Percentiles rank a stretch among this genome's conserved stretches.
phyloP scores from a whole-genome alignment of 1,139 yeast genomes.

The Meyerozyma carpophila region DNA sequence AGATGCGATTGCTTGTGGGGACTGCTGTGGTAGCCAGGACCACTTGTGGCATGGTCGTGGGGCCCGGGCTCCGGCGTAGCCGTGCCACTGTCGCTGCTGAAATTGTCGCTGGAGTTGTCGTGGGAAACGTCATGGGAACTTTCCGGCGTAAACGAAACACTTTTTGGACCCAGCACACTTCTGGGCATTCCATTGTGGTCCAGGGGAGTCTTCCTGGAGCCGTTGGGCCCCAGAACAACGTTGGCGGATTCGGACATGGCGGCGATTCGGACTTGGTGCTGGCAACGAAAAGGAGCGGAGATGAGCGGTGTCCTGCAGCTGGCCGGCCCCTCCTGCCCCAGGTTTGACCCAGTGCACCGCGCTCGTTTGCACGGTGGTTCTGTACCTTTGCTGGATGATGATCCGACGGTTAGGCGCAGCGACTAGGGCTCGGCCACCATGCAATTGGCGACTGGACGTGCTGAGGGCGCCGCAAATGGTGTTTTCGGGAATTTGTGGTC shows the following conservation, averaged over 20 bases:
- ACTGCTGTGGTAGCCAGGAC: constrained; percentile 2
- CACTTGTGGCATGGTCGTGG: not conserved
- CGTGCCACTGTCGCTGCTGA: constrained; percentile 9
- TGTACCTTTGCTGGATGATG: not conserved
- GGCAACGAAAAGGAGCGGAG: constrained; percentile 1
- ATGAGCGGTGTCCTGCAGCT: constrained; percentile 1
- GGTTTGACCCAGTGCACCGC: not conserved
- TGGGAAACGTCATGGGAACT: constrained; percentile 4
- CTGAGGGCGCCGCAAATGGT: not conserved
- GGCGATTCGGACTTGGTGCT: not conserved
- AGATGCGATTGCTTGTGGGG: constrained; percentile 7
- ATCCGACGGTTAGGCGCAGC: not conserved
- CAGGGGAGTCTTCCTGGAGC: constrained; percentile 13
- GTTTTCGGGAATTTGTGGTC: not conserved
- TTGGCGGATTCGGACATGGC: not conserved
- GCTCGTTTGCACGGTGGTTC: not conserved
- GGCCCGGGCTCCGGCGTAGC: not conserved
- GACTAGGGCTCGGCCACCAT: not conserved
- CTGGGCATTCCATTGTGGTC: constrained; percentile 19
- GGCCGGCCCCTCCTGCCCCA: not conserved
- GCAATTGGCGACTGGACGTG: not conserved
- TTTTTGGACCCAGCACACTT: constrained; percentile 15
- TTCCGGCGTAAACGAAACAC: constrained; percentile 13
- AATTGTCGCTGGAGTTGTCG: constrained; percentile 7
- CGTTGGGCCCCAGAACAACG: not conserved